Percentiles rank a stretch among this genome's conserved stretches.
Conservation (phyloP, 495 filamentous ascomycete species). For the Platismatia glauca region DNA sequence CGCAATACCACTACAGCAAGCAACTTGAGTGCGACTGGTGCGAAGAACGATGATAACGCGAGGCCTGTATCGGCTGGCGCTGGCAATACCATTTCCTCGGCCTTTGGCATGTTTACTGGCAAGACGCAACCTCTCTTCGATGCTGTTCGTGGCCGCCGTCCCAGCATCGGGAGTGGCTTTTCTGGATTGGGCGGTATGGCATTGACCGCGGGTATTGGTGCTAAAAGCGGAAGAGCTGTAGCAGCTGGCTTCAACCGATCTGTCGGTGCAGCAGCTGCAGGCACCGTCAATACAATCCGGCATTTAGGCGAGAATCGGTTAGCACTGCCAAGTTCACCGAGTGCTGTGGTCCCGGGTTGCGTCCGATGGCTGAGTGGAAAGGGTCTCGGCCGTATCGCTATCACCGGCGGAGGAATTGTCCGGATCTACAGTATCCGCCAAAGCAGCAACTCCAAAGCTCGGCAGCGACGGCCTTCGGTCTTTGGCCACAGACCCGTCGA, state of each 20-base stretch:
- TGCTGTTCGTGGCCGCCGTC: conserved; percentile 44
- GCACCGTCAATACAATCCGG: conserved; percentile 67
- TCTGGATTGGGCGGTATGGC: conserved; percentile 44
- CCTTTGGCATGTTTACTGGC: conserved; percentile 46
- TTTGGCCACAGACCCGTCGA: conserved; percentile 53
- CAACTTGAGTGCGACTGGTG: conserved; percentile 23
- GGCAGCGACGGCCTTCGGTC: conserved; percentile 44
- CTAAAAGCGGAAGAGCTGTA: conserved; percentile 65
- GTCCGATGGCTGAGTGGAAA: conserved; percentile 47
- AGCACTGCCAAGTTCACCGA: conserved; percentile 50
- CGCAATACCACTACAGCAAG: conserved; percentile 32
- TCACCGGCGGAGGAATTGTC: conserved; percentile 55
- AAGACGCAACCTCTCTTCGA: conserved; percentile 52
- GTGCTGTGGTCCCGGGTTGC: conserved; percentile 39
- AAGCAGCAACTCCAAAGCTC: conserved; percentile 25
- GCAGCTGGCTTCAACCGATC: conserved; percentile 78
- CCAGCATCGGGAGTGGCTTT: conserved; percentile 42
- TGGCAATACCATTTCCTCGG: conserved; percentile 56
- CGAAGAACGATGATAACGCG: conserved; percentile 32
- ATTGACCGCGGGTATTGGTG: conserved; percentile 57
- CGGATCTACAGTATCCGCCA: conserved; percentile 52
- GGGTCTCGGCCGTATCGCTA: conserved; percentile 39
- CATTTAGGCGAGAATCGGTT: conserved; percentile 80
- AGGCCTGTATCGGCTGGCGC: conserved; percentile 46
- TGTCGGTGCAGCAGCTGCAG: conserved; percentile 70